Evolutionary conservation across 352 stramenopile genomes (phyloP).

Genomic region (Halophytophthora polymorphica): DNA sequence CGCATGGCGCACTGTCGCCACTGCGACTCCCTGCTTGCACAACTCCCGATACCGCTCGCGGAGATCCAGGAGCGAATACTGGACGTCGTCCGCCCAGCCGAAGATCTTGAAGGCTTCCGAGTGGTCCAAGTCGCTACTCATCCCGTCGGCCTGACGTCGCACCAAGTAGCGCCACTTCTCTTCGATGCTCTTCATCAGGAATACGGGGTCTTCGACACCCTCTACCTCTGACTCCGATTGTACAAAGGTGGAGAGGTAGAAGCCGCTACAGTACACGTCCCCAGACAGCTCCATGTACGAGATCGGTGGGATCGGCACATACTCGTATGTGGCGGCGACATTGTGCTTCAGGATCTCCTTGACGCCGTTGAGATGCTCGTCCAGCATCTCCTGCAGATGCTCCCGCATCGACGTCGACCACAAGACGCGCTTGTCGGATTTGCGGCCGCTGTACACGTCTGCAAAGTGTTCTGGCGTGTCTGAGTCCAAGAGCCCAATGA

Average conservation of each 20-base stretch:
- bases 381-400: conserved; percentile 70
- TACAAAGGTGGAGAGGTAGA: conserved; percentile 69
- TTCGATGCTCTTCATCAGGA: conserved; percentile 75
- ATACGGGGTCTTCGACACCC: conserved; percentile 69
- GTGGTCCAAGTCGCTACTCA: conserved; percentile 43
- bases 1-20: conserved; percentile 48
- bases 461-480: conserved; percentile 64
- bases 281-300: conserved; percentile 68
- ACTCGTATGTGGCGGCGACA: conserved; percentile 53
- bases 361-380: conserved; percentile 74
- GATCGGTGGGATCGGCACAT: conserved; percentile 63
- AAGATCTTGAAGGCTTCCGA: conserved; percentile 61
- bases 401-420: conserved; percentile 69
- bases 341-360: conserved; percentile 49
- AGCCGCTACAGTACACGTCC: conserved; percentile 74
- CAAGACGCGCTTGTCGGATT: conserved; percentile 59
- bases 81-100: conserved; percentile 48
- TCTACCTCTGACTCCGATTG: conserved; percentile 50
- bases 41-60: conserved; percentile 62
- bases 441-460: conserved; percentile 53
- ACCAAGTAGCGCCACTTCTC: conserved; percentile 68
- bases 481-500: conserved; percentile 65
- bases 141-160: conserved; percentile 40
- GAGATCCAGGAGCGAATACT: conserved; percentile 48
- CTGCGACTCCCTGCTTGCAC: conserved; percentile 42